These are phyloP conservation scores for Myochromella boudieri DNA, from an alignment of 768 basidiomycete genomes.

Conservation along the genomic window DNA sequence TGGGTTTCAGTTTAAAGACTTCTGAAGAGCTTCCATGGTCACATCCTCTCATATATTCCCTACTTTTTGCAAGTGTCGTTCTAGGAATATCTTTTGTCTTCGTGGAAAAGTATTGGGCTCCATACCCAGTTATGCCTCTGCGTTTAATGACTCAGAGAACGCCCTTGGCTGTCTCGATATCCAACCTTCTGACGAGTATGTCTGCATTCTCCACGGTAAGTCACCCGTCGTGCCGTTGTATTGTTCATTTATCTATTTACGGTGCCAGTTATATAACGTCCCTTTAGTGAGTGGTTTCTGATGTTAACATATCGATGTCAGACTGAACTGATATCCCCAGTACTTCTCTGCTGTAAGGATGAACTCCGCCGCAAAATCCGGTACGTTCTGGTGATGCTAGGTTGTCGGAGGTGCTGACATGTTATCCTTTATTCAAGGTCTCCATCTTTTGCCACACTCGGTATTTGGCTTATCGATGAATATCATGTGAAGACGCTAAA, in stretches of 20 bases:
- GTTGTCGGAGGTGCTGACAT: constrained; percentile 12
- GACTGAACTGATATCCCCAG: constrained; percentile 30
- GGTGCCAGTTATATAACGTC: constrained; percentile 72
- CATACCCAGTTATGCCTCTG: constrained; percentile 90
- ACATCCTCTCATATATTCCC: constrained; percentile 66
- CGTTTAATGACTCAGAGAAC: constrained; percentile 75
- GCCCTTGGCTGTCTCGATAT: constrained; percentile 76
- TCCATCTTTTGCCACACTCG: constrained; percentile 89
- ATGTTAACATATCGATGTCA: constrained; percentile 4
- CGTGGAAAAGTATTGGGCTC: constrained; percentile 77
- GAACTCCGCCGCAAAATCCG: constrained; percentile 66
- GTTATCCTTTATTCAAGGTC: constrained; percentile 42
- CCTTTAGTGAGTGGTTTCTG: constrained; percentile 60
- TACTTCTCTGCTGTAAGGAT: constrained; percentile 85
- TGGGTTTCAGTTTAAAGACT: constrained; percentile 76
- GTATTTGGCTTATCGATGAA: constrained; percentile 39
- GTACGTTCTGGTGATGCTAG: constrained; percentile 37
- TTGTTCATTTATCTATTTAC: constrained; percentile 19
- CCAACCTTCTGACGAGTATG: constrained; percentile 77
- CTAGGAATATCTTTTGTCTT: constrained; percentile 63
- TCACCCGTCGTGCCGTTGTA: constrained; percentile 13
- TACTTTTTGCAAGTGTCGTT: constrained; percentile 57
- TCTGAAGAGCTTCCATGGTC: constrained; percentile 79
- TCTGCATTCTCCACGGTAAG: constrained; percentile 78
- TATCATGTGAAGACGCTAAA: constrained; percentile 17